Evolutionary conservation across 176 grass and related monocot species (phyloP), one percentile per base, ranked within the genome.

Genomic region (Tuctoria greenei): DNA sequence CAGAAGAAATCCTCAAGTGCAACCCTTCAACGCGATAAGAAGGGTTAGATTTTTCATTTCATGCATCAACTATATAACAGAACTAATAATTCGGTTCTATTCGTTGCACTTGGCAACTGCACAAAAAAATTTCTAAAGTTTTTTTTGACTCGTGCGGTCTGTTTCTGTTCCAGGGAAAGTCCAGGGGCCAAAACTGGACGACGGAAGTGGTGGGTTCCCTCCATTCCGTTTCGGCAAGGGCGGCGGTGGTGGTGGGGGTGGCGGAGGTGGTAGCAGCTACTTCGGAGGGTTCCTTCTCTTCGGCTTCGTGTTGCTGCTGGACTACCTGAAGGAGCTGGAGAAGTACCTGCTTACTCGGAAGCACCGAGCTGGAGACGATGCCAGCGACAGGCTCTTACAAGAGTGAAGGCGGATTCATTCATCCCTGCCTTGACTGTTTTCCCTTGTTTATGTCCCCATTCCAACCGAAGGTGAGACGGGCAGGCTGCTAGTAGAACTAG

Each of bases 221-320:
- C 86, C 76, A 0, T 88, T 84, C 56, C 86, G 86, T 5, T 88
- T 88, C 0, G 76, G 86, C 64, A 84, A 84, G 64, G 86, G 86
- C 4, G 86, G 86, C 0, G 86, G 81, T 0, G 81, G 86, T 0
- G 86, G 81, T 13, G 86, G 86, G 5, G 86, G 81, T 20, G 86
- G 86, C 0, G 81, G 86, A 0, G 71, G 86, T 15, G 86, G 81
- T 27, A 75, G 39, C 64, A 84, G 45, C 75, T 88, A 84, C 75
- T 88, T 88, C 16, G 86, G 86, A 9, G 81, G 86, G 23, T 88
- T 88, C 58, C 71, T 88, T 70, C 81, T 88, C 64, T 88, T 88
- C 86, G 64, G 64, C 4, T 71, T 66, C 0, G 86, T 88, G 28
- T 40, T 88, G 86, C 86, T 88, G 37, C 35, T 88, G 40, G 81